phyloP scores from a whole-genome alignment of 106 monocot genomes.

The Dendrobium chrysotoxum region DNA sequence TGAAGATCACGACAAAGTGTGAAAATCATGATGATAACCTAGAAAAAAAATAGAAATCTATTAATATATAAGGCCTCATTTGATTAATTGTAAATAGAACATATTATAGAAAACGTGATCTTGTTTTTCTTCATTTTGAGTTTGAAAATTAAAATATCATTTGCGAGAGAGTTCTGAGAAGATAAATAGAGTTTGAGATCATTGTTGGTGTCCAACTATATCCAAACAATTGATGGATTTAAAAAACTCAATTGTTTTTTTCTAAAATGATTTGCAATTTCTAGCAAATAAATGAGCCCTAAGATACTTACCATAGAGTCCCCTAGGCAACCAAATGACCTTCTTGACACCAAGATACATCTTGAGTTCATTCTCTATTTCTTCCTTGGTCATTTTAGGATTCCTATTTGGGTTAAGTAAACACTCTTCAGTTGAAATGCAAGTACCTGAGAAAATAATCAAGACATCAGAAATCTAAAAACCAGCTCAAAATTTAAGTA shows the following conservation, averaged over 20 bases:
- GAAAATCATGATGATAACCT: neutral
- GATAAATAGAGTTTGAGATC: neutral
- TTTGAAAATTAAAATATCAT: neutral
- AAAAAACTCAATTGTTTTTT: neutral
- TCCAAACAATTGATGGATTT: neutral
- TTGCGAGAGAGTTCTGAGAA: neutral
- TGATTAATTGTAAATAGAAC: neutral
- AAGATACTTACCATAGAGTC: conserved; percentile 67
- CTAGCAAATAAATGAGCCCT: neutral
- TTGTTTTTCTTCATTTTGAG: neutral
- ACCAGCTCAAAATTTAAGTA: neutral
- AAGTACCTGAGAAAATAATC: conserved; percentile 54
- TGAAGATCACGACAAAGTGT: neutral
- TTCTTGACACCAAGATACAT: conserved; percentile 76
- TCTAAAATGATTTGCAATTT: neutral
- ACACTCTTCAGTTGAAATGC: conserved; percentile 96
- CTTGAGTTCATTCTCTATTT: conserved; percentile 82
- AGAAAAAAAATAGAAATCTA: neutral
- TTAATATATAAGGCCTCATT: neutral
- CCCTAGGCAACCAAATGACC: conserved; percentile 91
- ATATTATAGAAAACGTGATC: neutral
- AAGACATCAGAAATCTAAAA: conserved; percentile 1
- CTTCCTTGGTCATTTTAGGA: conserved; percentile 79
- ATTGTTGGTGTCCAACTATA: neutral
- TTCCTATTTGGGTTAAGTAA: conserved; percentile 88